Base-by-base conservation (phyloP, 1,284 basidiomycete species). In the Pseudozyma hubeiensis region DNA sequence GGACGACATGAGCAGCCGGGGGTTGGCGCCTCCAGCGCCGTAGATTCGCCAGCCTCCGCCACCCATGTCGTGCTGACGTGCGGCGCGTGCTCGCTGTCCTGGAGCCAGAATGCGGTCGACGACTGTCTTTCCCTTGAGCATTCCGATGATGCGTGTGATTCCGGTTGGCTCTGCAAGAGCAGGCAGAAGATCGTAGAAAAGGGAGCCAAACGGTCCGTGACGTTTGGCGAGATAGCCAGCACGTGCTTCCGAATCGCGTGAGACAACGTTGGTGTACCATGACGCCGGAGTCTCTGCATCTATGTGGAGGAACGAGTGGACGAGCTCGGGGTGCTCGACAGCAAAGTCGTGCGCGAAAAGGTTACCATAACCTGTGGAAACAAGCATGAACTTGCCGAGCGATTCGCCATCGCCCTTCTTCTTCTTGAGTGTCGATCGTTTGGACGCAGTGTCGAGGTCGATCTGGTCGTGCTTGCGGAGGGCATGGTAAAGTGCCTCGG, bases 331-430 rank as follows among this genome's bases (percentile, higher is more conserved):
- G 53, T 72, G 71, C 54, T 68, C 60, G n/a, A 71, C 51, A 7
- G 75, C 71, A 63, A 79, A 79, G 35, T 78, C 68, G 29, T 71
- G 69, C 1, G 69, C 71, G 34, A 78, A 74, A 11, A 79, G 66
- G 34, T 68, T 53, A 17, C 78, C 78, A 39, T 73, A 77, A 5
- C 75, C 75, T 1, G 72, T 74, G 9, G 75, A 72, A 14, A 79
- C 66, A 16, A 79, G 55, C 67, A 79, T 72, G 51, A 79, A 79
- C 11, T 66, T 75, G 46, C 68, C 61, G 5, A 64, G 51, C 19
- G 47, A 37, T 37, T 52, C 41, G 16, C 45, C 49, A 19, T 49
- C 61, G 30, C 48, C 43, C 41, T 59, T 40, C 29, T 59, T 46
- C 34, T 64, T 56, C 14, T 69, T 60, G 29, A 52, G 52, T 13